These are phyloP conservation scores for Clitocybe nebularis DNA, from an alignment of 1,284 basidiomycete genomes.

Conservation along the genomic window DNA sequence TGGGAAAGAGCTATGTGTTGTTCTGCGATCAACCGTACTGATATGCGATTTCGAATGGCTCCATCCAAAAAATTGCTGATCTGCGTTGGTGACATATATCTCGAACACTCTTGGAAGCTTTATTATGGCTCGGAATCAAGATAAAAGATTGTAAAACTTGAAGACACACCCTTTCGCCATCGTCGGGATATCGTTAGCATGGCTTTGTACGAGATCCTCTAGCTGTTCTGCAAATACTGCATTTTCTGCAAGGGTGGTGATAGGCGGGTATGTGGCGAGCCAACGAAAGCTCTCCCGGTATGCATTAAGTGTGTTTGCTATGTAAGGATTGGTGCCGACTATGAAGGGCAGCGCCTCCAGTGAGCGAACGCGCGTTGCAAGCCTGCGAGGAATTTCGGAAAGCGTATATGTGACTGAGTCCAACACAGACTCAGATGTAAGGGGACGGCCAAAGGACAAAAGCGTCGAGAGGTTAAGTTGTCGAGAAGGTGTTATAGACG, in stretches of 20 bases:
- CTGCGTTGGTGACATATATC: conserved; percentile 77
- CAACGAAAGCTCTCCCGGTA: conserved; percentile 75
- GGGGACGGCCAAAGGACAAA: conserved; percentile 68
- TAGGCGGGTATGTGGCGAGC: conserved; percentile 66
- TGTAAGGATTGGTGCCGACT: conserved; percentile 87
- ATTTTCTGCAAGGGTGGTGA: conserved; percentile 70
- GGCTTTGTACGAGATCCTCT: conserved; percentile 69
- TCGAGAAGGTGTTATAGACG: conserved; percentile 46
- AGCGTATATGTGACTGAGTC: conserved; percentile 67
- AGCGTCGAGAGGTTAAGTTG: conserved; percentile 68
- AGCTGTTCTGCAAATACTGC: conserved; percentile 64
- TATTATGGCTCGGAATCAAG: not conserved
- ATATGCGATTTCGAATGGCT: conserved; percentile 84
- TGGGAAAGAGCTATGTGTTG: conserved; percentile 85
- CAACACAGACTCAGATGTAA: conserved; percentile 64
- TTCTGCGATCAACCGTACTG: conserved; percentile 86
- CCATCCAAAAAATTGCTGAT: conserved; percentile 80
- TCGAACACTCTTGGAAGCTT: conserved; percentile 83
- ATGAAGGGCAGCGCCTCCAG: conserved; percentile 79
- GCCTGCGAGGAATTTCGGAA: conserved; percentile 68
- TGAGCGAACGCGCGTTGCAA: conserved; percentile 67
- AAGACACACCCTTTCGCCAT: conserved; percentile 78
- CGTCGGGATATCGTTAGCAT: conserved; percentile 85
- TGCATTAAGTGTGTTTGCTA: conserved; percentile 69
- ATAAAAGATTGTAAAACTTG: not conserved